Conservation (phyloP, 768 basidiomycete species). For the Cystofilobasidium macerans region DNA sequence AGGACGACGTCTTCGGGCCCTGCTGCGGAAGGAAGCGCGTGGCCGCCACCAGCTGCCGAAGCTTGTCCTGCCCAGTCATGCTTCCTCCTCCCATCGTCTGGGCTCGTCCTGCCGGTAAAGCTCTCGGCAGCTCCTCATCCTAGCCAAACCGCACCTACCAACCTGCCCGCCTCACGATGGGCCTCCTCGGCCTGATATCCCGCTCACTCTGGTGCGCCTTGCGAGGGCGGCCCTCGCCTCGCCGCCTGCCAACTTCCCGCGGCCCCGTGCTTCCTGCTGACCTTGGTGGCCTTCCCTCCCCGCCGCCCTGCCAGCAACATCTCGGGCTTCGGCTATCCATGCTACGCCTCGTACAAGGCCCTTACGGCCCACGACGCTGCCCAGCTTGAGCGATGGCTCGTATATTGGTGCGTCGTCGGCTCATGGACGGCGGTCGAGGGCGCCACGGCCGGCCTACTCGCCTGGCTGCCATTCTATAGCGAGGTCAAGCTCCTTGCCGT, state of each 20-base stretch:
- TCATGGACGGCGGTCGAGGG: constrained; percentile 69
- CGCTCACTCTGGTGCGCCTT: constrained; percentile 7
- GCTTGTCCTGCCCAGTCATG: no score
- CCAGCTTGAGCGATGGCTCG: constrained; percentile 76
- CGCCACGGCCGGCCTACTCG: constrained; percentile 79
- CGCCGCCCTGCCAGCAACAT: constrained; percentile 23
- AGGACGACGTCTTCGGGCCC: no score
- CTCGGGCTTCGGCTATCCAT: constrained; percentile 68
- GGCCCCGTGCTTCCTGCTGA: neutral
- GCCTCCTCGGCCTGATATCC: constrained; percentile 21
- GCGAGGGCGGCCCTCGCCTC: neutral
- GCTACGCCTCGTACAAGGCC: constrained; percentile 93
- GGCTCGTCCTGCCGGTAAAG: no score
- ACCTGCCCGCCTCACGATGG: neutral
- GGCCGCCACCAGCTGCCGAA: no score
- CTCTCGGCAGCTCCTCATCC: no score
- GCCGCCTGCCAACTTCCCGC: neutral
- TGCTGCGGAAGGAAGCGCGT: no score
- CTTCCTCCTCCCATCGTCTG: no score
- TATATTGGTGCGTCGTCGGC: constrained; percentile 67
- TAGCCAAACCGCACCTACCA: no score
- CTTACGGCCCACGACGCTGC: constrained; percentile 45
- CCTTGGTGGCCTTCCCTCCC: neutral
- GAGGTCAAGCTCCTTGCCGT: constrained; percentile 70
- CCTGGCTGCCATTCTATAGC: constrained; percentile 88